phyloP scores from a whole-genome alignment of 1,284 basidiomycete species.

The Schizophyllum amplum region DNA sequence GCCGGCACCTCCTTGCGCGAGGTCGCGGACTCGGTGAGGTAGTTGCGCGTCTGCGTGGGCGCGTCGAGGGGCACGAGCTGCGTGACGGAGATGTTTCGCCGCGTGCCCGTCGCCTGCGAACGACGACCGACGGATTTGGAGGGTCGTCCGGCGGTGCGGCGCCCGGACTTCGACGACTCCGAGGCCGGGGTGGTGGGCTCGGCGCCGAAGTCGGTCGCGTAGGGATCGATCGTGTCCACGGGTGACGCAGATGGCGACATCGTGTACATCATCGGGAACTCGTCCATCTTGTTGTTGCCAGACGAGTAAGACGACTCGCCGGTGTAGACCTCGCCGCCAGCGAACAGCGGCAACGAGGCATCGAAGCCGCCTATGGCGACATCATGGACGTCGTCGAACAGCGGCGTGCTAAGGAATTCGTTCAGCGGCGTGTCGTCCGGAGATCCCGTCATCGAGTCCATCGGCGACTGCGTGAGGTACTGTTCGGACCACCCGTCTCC shows the following conservation, averaged over 20 bases:
- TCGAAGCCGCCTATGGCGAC: not conserved
- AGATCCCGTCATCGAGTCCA: slow-evolving; percentile 8
- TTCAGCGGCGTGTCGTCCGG: slow-evolving; percentile 13
- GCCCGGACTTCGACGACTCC: not conserved
- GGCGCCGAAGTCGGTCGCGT: not conserved
- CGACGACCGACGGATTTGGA: slow-evolving; percentile 11
- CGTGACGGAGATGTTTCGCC: slow-evolving; percentile 42
- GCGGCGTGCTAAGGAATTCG: slow-evolving; percentile 12
- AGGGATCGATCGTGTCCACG: not conserved
- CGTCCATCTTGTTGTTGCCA: not conserved
- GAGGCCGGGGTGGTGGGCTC: not conserved
- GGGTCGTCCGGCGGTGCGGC: not conserved
- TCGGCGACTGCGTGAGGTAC: slow-evolving; percentile 7
- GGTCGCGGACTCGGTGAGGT: slow-evolving; percentile 36
- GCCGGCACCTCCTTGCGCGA: slow-evolving; percentile 44
- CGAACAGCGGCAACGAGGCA: not conserved
- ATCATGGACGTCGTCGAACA: slow-evolving; percentile 1
- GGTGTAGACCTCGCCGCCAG: not conserved
- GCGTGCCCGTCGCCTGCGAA: slow-evolving; percentile 40
- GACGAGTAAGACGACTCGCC: not conserved
- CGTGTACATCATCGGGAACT: not conserved
- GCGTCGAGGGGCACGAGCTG: slow-evolving; percentile 47
- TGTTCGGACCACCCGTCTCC: slow-evolving; percentile 6
- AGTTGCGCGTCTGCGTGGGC: slow-evolving; percentile 42
- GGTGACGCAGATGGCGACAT: not conserved